Conservation (phyloP, 140 eudicot genomes). For the Oenanthe javanica region DNA sequence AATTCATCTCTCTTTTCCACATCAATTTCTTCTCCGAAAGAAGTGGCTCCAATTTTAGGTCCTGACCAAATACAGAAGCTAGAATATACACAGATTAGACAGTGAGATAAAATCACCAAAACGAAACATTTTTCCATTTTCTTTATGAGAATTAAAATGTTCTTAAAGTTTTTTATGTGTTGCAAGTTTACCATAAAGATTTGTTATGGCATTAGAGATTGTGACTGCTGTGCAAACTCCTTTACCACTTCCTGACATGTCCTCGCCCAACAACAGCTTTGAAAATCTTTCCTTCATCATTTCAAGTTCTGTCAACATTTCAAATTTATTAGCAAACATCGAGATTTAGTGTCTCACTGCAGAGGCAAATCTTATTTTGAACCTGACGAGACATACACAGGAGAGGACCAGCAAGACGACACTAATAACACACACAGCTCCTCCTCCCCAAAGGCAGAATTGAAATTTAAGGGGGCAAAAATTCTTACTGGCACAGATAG, state of each 20-base stretch:
- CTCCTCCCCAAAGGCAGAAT: too few species aligned
- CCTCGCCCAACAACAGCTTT: constrained; percentile 89
- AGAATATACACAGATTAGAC: not conserved
- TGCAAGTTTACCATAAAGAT: constrained; percentile 64
- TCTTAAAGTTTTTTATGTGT: not conserved
- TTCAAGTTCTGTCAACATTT: constrained; percentile 52
- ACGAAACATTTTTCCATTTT: not conserved
- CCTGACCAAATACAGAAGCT: constrained; percentile 84
- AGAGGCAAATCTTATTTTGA: not conserved
- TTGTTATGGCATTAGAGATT: constrained; percentile 86
- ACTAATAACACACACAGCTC: not conserved
- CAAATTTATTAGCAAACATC: not conserved
- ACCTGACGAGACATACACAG: not conserved
- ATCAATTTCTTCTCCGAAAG: constrained; percentile 69
- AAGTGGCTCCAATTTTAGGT: constrained; percentile 74
- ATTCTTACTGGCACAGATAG: too few species aligned
- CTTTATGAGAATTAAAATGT: not conserved
- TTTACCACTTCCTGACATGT: constrained; percentile 97
- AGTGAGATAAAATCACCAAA: not conserved
- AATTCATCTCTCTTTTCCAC: constrained; percentile 97
- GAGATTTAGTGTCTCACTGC: not conserved
- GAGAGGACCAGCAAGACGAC: not conserved
- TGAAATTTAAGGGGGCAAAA: too few species aligned
- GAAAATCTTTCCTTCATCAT: constrained; percentile 98
- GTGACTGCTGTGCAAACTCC: constrained; percentile 92